Evolutionary conservation across 1,284 basidiomycete species (phyloP).

Genomic region (Microbotryum scabiosae): DNA sequence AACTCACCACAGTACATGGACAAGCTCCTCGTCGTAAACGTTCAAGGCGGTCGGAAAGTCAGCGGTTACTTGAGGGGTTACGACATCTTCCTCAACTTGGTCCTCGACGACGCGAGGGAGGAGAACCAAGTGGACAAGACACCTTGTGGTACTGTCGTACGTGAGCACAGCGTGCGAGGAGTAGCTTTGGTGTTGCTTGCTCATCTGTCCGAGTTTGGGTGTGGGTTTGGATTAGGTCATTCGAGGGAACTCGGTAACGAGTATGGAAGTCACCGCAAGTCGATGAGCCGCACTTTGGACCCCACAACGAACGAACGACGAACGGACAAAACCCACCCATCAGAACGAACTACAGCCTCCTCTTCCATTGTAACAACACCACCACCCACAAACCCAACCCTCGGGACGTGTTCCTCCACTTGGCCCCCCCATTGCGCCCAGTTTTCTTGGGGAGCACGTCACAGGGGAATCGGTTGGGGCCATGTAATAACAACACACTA

Average conservation of each 20-base stretch:
- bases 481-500: no score
- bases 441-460: no score
- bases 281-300: slow-evolving; percentile 1
- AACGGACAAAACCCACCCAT: no score
- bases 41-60: slow-evolving; percentile 93
- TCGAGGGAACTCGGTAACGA: slow-evolving; percentile 87
- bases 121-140: slow-evolving; percentile 70
- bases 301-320: no score
- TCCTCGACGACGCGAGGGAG: slow-evolving; percentile 90
- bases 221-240: slow-evolving; percentile 57
- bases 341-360: background rate
- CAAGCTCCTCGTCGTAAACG: slow-evolving; percentile 87
- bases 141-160: slow-evolving; percentile 78
- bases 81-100: slow-evolving; percentile 97
- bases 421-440: background rate
- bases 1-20: slow-evolving; percentile 76
- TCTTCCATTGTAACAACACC: background rate
- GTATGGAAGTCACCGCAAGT: slow-evolving; percentile 55
- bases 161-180: slow-evolving; percentile 38
- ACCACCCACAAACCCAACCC: background rate
- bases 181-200: background rate
- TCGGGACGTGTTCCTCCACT: background rate
- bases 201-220: background rate
- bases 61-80: slow-evolving; percentile 93
- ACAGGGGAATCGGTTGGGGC: no score